phyloP scores from a whole-genome alignment of 202 grass and related monocot genomes.

The Saccharum hybrid region DNA sequence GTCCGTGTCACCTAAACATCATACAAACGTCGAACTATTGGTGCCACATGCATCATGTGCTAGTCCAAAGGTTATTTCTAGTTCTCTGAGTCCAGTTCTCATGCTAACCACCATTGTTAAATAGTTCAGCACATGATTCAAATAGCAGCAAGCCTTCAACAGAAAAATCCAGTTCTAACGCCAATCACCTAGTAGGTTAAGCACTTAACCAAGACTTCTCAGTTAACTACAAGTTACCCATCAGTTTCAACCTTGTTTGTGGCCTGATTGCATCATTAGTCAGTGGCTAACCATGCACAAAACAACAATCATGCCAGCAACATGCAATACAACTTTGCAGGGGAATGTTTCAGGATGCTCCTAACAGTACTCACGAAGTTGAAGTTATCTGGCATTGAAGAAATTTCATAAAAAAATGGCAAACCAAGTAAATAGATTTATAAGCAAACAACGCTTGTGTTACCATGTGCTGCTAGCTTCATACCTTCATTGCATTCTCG shows the following conservation, averaged over 20 bases:
- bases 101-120: background rate
- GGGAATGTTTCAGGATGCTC: background rate
- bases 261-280: background rate
- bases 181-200: background rate
- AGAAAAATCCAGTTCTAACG: background rate
- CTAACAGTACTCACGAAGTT: background rate
- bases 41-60: background rate
- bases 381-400: background rate
- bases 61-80: background rate
- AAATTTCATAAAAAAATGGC: background rate
- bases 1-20: background rate
- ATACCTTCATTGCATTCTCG: background rate
- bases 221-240: background rate
- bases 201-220: background rate
- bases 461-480: background rate
- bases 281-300: background rate
- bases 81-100: background rate
- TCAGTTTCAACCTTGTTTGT: background rate
- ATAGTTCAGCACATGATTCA: background rate
- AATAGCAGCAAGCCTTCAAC: background rate
- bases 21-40: background rate
- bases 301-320: background rate
- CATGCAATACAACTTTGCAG: background rate
- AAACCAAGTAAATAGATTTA: conserved; percentile 16
- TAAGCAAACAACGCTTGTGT: background rate